These are phyloP conservation scores for Trametopsis cervina DNA, from an alignment of 768 basidiomycete species.

Conservation along the genomic window DNA sequence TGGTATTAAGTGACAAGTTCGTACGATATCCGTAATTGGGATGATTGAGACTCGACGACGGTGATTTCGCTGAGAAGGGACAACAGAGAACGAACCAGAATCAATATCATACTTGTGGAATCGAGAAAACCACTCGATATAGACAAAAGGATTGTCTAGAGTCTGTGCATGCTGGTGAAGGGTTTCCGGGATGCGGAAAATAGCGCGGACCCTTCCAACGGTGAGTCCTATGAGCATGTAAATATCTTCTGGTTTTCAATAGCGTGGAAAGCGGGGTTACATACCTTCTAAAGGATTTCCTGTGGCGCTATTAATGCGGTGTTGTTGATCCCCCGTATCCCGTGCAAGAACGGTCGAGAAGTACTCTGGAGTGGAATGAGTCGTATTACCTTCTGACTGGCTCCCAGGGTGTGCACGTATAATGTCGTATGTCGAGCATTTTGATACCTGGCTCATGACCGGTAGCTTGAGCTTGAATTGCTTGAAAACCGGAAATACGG, in stretches of 20 bases:
- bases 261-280: too few species aligned
- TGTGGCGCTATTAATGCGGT: not conserved
- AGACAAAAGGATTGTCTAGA: conserved; percentile 12
- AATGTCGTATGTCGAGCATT: not conserved
- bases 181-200: not conserved
- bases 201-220: conserved; percentile 1
- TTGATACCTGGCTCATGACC: conserved; percentile 5
- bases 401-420: not conserved
- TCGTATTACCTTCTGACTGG: not conserved
- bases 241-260: too few species aligned
- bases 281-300: not conserved
- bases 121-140: conserved; percentile 24
- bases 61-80: conserved; percentile 15
- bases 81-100: conserved; percentile 16
- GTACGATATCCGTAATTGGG: conserved; percentile 18
- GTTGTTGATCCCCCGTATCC: not conserved
- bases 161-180: not conserved
- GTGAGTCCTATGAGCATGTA: not conserved
- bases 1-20: conserved; percentile 26
- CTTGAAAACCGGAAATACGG: conserved; percentile 3
- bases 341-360: conserved; percentile 8
- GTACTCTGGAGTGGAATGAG: not conserved
- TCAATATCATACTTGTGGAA: conserved; percentile 12
- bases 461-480: conserved; percentile 6
- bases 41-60: conserved; percentile 20